A percentile compares a stretch with the other conserved stretches of the same genome.
Evolutionary conservation across 148 eudicot species (phyloP).

Genomic region (Fagopyrum tataricum): DNA sequence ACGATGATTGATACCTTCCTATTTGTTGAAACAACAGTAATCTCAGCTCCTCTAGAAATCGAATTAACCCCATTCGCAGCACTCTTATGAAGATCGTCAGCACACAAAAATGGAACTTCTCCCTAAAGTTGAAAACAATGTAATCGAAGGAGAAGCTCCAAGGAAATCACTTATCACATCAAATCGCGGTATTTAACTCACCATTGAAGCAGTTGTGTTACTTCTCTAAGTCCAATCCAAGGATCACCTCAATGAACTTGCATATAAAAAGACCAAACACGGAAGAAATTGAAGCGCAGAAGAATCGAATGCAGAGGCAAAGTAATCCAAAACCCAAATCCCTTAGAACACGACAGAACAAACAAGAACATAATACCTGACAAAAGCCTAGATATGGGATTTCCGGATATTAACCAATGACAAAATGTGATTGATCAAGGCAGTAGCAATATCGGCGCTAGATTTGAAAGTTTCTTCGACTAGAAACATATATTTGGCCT

Average conservation of each 20-base stretch:
- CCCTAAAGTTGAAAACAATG: constrained; percentile 34
- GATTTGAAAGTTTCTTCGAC: not conserved
- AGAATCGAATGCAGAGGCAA: not conserved
- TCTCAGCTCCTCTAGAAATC: constrained; percentile 38
- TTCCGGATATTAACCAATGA: not conserved
- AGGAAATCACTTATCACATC: not conserved
- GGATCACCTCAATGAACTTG: constrained; percentile 1
- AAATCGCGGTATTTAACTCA: not conserved
- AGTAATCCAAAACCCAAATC: not conserved
- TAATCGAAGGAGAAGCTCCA: not conserved
- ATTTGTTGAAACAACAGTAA: constrained; percentile 39
- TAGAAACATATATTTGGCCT: not conserved
- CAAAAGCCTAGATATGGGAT: not conserved
- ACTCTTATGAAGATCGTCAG: constrained; percentile 43
- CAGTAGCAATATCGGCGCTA: not conserved
- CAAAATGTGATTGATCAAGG: constrained; percentile 7
- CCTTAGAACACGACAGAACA: not conserved
- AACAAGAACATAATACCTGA: constrained; percentile 2
- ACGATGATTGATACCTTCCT: constrained; percentile 23
- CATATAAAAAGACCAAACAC: constrained; percentile 3
- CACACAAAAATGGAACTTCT: constrained; percentile 75
- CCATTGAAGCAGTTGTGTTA: constrained; percentile 5
- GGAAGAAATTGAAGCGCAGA: not conserved
- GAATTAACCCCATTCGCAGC: constrained; percentile 31
- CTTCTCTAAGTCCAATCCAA: not conserved